Conservation (phyloP, 495 filamentous ascomycete genomes). For the Stereocaulon alpinum region DNA sequence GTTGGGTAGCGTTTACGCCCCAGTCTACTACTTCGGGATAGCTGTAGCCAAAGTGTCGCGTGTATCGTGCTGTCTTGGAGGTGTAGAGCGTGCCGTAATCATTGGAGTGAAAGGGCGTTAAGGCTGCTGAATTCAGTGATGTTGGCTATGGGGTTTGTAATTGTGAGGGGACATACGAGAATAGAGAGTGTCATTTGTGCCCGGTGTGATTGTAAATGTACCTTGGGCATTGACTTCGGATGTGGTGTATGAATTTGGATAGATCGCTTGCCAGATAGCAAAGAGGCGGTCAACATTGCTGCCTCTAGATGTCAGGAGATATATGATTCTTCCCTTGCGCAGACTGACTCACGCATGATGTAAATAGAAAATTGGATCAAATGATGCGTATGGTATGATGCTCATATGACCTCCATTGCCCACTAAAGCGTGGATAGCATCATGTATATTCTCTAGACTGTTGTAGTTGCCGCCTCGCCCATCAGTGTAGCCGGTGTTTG, state of each 20-base stretch:
- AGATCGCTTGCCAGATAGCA: slow-evolving; percentile 61
- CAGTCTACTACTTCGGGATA: slow-evolving; percentile 40
- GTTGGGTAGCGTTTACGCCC: slow-evolving; percentile 19
- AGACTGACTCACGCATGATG: slow-evolving; percentile 38
- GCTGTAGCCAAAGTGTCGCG: slow-evolving; percentile 34
- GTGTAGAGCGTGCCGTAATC: slow-evolving; percentile 17
- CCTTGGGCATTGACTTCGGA: slow-evolving; percentile 34
- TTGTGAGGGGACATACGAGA: slow-evolving; percentile 1
- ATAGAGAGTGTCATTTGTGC: slow-evolving; percentile 27
- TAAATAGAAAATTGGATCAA: slow-evolving; percentile 67
- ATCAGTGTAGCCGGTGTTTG: slow-evolving; percentile 21
- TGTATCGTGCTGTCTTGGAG: slow-evolving; percentile 24
- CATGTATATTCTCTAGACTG: slow-evolving; percentile 38
- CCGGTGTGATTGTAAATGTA: slow-evolving; percentile 42
- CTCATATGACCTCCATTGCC: slow-evolving; percentile 58
- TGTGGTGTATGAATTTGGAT: slow-evolving; percentile 47
- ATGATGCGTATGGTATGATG: slow-evolving; percentile 48
- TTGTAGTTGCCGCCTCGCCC: slow-evolving; percentile 11
- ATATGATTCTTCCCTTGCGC: background rate
- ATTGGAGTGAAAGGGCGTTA: slow-evolving; percentile 35
- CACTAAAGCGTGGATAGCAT: slow-evolving; percentile 46
- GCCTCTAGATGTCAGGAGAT: background rate
- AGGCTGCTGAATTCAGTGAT: slow-evolving; percentile 13
- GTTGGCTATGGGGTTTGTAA: background rate
- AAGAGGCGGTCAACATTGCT: slow-evolving; percentile 51